Evolutionary conservation across 192 early-diverging fungal genomes (phyloP).

Genomic region (Umbelopsis vinacea): DNA sequence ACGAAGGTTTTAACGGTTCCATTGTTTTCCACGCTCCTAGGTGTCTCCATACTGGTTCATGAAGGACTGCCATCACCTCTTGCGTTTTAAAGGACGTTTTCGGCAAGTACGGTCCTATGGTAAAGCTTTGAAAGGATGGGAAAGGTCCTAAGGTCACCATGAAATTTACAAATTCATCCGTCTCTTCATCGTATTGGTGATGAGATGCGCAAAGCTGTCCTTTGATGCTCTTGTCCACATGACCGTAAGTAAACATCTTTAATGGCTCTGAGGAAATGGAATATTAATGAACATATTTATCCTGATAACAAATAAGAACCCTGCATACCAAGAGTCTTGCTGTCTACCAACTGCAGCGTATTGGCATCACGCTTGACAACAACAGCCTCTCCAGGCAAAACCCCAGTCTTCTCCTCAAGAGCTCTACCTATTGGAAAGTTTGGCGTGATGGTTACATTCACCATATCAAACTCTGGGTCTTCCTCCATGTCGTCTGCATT

Average conservation of each 20-base stretch:
- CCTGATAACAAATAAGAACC: background rate
- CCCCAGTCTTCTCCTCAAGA: slow-evolving; percentile 31
- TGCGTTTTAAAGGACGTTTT: background rate
- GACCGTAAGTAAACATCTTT: slow-evolving; percentile 43
- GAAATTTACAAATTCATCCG: slow-evolving; percentile 45
- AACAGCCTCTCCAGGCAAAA: slow-evolving; percentile 30
- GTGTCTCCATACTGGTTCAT: slow-evolving; percentile 38
- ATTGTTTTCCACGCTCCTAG: slow-evolving; percentile 34
- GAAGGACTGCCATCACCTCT: slow-evolving; percentile 16
- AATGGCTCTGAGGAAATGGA: slow-evolving; percentile 30
- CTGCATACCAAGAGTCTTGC: slow-evolving; percentile 29
- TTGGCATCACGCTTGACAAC: slow-evolving; percentile 46
- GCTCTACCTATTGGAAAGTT: slow-evolving; percentile 40
- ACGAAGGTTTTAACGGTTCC: slow-evolving; percentile 38
- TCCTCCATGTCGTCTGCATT: slow-evolving; percentile 28
- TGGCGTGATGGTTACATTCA: slow-evolving; percentile 45
- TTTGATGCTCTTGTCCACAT: slow-evolving; percentile 32
- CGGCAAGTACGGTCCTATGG: slow-evolving; percentile 28
- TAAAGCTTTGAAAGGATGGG: slow-evolving; percentile 32
- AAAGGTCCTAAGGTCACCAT: slow-evolving; percentile 37
- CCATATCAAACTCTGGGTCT: slow-evolving; percentile 46
- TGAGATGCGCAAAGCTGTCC: slow-evolving; percentile 45
- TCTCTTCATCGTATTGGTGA: slow-evolving; percentile 42
- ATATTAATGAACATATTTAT: background rate
- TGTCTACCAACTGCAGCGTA: slow-evolving; percentile 40